These are phyloP conservation scores for Gastrolobium bilobum DNA, from an alignment of 306 rosid species.

Conservation along the genomic window DNA sequence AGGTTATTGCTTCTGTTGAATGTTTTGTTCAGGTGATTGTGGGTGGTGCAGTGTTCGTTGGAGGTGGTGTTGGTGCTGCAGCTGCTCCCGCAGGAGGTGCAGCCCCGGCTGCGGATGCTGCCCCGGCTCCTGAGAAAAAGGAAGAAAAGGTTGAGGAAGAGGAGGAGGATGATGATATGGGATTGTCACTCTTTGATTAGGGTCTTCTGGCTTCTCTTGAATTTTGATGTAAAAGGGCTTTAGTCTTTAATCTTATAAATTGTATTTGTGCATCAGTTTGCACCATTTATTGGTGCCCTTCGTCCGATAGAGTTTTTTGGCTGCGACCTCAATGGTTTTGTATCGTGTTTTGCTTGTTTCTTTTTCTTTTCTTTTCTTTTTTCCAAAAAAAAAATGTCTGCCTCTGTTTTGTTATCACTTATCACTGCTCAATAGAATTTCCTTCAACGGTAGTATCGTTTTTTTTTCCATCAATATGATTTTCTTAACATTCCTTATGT, in stretches of 20 bases:
- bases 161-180: slow-evolving; percentile 87
- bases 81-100: slow-evolving; percentile 70
- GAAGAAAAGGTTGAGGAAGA: slow-evolving; percentile 79
- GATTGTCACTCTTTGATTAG: slow-evolving; percentile 91
- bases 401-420: too few species aligned
- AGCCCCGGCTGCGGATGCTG: slow-evolving; percentile 60
- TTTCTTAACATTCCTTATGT: not conserved
- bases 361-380: not conserved
- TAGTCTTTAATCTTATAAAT: slow-evolving; percentile 35
- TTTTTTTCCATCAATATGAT: too few species aligned
- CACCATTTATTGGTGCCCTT: slow-evolving; percentile 35
- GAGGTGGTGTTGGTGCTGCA: slow-evolving; percentile 64
- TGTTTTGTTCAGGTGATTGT: slow-evolving; percentile 67
- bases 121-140: slow-evolving; percentile 63
- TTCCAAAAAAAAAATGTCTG: not conserved
- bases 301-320: slow-evolving; percentile 37
- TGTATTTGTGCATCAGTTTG: slow-evolving; percentile 54
- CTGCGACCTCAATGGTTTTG: slow-evolving; percentile 20
- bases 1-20: not conserved
- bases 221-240: slow-evolving; percentile 29
- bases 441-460: not conserved
- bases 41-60: slow-evolving; percentile 69
- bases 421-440: not conserved
- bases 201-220: slow-evolving; percentile 33
- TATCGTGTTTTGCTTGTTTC: not conserved